Evolutionary conservation across 1,139 yeast species (phyloP), one percentile per base, ranked within the genome.

Genomic region (Pichia sp.): DNA sequence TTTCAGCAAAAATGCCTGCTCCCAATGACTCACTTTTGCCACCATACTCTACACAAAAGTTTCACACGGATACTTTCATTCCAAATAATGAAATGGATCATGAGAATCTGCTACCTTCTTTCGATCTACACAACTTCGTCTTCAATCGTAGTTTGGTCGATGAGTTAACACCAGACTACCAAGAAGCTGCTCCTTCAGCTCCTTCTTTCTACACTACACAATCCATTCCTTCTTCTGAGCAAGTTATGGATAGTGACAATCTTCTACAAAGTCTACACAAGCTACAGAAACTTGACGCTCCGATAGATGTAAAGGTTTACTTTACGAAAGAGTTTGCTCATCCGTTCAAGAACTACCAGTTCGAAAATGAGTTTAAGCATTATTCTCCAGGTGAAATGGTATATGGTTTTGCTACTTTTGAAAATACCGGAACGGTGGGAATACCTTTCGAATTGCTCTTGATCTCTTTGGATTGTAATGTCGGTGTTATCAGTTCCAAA

Each of bases 401-500:
- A 15, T 70, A 73, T 53, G 87, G 86, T 0, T 74, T 70, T 57
- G 69, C 77, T 27, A 64, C 70, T 4, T 63, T 80, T n/a, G 63
- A 68, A 32, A 81, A 80, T 57, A 62, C 59, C 12, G 65, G 79
- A 1, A 32, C 61, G 1, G 56, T 62, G 15, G 66, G 69, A 0
- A 59, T 80, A 7, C 72, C 73, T 9, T 81, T 79, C 55, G 81
- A 79, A 52, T 76, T 76, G 76, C 72, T 80, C 55, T 71, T 76
- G 44, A 81, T 80, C 14, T 75, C 81, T 2, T 62, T 81, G 38
- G 85, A 81, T 59, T 85, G 85, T 0, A 59, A 56, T 24, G 34
- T 45, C n/a, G 52, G 47, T 15, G 27, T 42, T 2, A 19, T n/a
- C 10, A 12, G 32, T 15, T 36, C 40, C 12, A 30, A 36, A 12